phyloP scores from a whole-genome alignment of 306 rosid species.

The Medicago ruthenica region DNA sequence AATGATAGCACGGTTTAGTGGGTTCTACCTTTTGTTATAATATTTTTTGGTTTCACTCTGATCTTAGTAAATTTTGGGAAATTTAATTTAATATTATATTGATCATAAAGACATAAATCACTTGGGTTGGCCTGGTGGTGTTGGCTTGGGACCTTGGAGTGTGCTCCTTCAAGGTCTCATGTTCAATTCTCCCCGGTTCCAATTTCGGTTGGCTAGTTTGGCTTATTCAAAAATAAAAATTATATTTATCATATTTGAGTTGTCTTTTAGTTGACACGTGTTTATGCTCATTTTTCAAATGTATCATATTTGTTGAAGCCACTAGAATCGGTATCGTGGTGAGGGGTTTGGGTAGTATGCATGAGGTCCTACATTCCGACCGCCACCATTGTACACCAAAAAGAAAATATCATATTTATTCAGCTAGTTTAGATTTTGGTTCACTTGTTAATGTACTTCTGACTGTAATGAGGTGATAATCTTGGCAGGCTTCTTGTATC shows the following conservation, averaged over 20 bases:
- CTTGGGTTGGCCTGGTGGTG: too few species aligned
- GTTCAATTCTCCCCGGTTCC: too few species aligned
- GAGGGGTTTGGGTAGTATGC: too few species aligned
- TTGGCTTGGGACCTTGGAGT: too few species aligned
- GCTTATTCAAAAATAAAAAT: background rate
- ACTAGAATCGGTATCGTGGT: too few species aligned
- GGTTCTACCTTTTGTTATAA: slow-evolving; percentile 6
- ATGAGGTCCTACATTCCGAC: too few species aligned
- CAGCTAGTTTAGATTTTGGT: slow-evolving; percentile 27
- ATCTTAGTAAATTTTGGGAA: background rate
- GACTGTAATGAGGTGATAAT: slow-evolving; percentile 39
- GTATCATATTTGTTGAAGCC: background rate
- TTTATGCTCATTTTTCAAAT: slow-evolving; percentile 21
- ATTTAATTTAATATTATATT: slow-evolving; percentile 7
- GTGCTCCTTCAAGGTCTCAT: too few species aligned
- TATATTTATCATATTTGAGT: background rate
- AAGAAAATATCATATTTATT: background rate
- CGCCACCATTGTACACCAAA: too few species aligned
- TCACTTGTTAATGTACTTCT: slow-evolving; percentile 34
- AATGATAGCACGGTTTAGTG: background rate
- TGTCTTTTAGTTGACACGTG: slow-evolving; percentile 21
- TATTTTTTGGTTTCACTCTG: background rate
- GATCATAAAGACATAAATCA: background rate
- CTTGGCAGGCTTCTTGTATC: slow-evolving; percentile 90
- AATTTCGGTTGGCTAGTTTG: too few species aligned